phyloP scores from a whole-genome alignment of 139 green algal species.

The Dunaliella primolecta region DNA sequence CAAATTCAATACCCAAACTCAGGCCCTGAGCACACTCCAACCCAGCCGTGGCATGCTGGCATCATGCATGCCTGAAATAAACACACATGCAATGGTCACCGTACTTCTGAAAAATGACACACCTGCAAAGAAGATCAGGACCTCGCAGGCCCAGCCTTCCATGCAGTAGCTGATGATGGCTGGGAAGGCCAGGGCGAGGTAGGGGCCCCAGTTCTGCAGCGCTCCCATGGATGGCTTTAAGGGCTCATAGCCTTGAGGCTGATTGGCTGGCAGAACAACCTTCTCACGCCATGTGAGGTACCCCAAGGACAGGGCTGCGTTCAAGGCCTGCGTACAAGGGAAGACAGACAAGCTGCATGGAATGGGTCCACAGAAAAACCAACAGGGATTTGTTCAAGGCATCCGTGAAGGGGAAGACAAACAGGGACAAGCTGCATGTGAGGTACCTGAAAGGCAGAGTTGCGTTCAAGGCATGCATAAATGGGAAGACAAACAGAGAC shows the following conservation, averaged over 20 bases:
- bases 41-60: too few relatives aligned
- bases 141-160: slow-evolving; percentile 36
- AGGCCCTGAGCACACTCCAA: too few relatives aligned
- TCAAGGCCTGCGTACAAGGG: slow-evolving; percentile 15
- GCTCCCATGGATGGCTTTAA: slow-evolving; percentile 16
- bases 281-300: slow-evolving; percentile 19
- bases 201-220: slow-evolving; percentile 26
- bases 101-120: not conserved
- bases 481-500: too few relatives aligned
- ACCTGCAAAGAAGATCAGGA: slow-evolving; percentile 36
- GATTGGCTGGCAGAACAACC: not conserved
- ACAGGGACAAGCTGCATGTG: too few relatives aligned
- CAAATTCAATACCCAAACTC: too few relatives aligned
- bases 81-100: not conserved
- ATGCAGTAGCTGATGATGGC: slow-evolving; percentile 27
- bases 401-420: too few relatives aligned
- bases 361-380: too few relatives aligned
- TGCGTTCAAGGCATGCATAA: too few relatives aligned
- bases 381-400: too few relatives aligned
- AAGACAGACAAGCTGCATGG: too few relatives aligned
- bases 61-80: too few relatives aligned
- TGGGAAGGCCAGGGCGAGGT: slow-evolving; percentile 34
- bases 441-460: too few relatives aligned
- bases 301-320: slow-evolving; percentile 6
- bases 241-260: not conserved